These are phyloP conservation scores for Zasmidium angulare DNA, from an alignment of 2,329 filamentous ascomycete species.

Conservation along the genomic window DNA sequence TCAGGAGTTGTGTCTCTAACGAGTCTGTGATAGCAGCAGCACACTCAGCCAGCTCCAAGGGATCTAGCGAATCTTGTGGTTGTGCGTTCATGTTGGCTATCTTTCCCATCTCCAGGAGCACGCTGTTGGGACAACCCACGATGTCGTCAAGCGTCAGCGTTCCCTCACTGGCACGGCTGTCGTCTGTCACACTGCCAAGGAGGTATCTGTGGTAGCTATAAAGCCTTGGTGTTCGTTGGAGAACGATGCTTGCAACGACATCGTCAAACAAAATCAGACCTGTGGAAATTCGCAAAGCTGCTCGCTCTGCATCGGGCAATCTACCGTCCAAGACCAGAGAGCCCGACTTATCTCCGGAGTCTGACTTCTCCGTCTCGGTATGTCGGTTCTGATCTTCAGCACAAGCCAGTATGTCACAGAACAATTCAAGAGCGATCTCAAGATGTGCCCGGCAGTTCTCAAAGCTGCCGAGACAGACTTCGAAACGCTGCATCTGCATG, in stretches of 20 bases:
- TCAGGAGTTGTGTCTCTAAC: too few relatives aligned
- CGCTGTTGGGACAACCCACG: neutral
- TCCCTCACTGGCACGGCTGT: too few relatives aligned
- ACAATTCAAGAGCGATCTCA: neutral
- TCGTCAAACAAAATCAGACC: neutral
- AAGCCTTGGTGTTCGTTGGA: neutral
- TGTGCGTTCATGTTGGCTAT: too few relatives aligned
- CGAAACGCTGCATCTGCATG: constrained; percentile 2
- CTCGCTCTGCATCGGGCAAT: neutral
- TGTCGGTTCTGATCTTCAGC: neutral
- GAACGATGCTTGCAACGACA: neutral
- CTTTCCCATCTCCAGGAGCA: neutral
- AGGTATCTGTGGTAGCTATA: neutral
- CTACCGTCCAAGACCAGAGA: neutral
- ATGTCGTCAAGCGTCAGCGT: neutral
- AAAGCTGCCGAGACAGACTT: neutral
- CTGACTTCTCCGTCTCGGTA: neutral
- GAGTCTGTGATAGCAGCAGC: too few relatives aligned
- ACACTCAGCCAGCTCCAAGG: too few relatives aligned
- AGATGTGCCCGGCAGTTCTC: neutral
- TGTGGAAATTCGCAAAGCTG: neutral
- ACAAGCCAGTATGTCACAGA: neutral
- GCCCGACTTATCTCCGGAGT: neutral
- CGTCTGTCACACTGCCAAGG: neutral
- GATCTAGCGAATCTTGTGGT: too few relatives aligned